Base-by-base conservation (phyloP, 176 grass and related monocot genomes). In the Oryza meridionalis region DNA sequence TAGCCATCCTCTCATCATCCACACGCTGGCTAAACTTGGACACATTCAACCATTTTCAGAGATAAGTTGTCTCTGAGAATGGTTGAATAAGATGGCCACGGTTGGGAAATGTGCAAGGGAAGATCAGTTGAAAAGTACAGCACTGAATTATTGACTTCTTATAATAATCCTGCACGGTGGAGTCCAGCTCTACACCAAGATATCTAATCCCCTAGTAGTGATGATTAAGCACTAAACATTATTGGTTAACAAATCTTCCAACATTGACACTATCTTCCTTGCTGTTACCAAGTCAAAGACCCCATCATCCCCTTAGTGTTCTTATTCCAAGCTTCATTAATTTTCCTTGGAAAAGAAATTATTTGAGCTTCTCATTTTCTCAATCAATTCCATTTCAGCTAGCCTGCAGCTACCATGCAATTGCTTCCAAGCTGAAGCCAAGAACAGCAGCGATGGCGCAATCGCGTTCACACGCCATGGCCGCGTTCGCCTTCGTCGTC, bases 401-500 rank as follows among this genome's bases (percentile, higher is more conserved):
- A 29, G 27, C 27, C 27, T 7, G 69, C 21, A 44, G 69, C 38
- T 44, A 25, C 69, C 38, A 44, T 44, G 35, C 75, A 6, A 2
- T 14, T 11, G 42, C 77, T 27, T 71, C 11, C n/a, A 31, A 15
- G 13, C 43, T 11, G 15, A 49, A 68, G 0, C 78, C 31, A 58
- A 55, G 45, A 55, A 55, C 4, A 11, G 69, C 69, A 9, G 40
- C 70, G 11, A 88, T 90, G 88, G 70, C 14, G 37, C 45, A 70
- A 1, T 63, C 4, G 11, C 17, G 4, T 45, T 19, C 21, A 61
- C 55, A 9, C 55, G 19, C 40, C 25, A 27, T 38, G 58, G n/a
- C 77, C 6, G 32, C 59, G 12, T 1, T 22, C 21, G 29, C 31
- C 8, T 24, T 9, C 38, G 38, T 8, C 38, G 38, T 65, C 71